Base-by-base conservation (phyloP, 23 red algal genomes). In the Gracilaria caudata region DNA sequence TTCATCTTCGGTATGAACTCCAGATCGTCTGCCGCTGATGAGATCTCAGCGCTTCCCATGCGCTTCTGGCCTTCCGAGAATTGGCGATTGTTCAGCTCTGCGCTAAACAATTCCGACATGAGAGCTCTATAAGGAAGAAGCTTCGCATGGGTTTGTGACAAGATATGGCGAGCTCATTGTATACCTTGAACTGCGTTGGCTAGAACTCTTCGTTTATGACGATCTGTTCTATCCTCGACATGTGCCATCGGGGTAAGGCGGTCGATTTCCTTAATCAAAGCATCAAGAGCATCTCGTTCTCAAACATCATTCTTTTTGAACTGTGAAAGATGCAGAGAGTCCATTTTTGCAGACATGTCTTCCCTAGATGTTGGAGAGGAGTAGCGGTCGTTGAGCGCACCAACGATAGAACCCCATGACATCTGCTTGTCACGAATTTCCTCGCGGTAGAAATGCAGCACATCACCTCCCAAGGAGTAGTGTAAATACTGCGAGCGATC, bases 171-270 rank as follows among this genome's bases (percentile, higher is more conserved):
- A 1, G 57, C 26, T 23, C 57, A 28, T 28, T 4, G 11, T 3
- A 60, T 28, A 1, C 64, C 64, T 19, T 73, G 68, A 2, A 73
- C 68, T 16, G 68, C 68, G 34, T 40, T 40, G 19, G 21, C 5
- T 6, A 73, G 21, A 19, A 73, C 40, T 41, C 41, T 73, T 1
- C 68, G 68, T 16, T 73, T 73, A 33, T 8, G 68, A 43, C 68
- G 40, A 23, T 73, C 68, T 24, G 68, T 45, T 49, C 68, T 21
- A 33, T 53, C 14, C 49, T 53, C 49, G 13, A 17, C 12, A 53
- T 53, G 49, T 53, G 49, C 49, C 49, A 53, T 53, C 2, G 49
- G 49, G 1, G 49, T 16, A 2, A 73, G 9, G 3, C 68, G 68
- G 41, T 73, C 68, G 5, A 73, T 73, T 73, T 53, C 49, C 13